These are phyloP conservation scores for Picochlorum sp. DNA, from an alignment of 139 green algal genomes.

Conservation along the genomic window DNA sequence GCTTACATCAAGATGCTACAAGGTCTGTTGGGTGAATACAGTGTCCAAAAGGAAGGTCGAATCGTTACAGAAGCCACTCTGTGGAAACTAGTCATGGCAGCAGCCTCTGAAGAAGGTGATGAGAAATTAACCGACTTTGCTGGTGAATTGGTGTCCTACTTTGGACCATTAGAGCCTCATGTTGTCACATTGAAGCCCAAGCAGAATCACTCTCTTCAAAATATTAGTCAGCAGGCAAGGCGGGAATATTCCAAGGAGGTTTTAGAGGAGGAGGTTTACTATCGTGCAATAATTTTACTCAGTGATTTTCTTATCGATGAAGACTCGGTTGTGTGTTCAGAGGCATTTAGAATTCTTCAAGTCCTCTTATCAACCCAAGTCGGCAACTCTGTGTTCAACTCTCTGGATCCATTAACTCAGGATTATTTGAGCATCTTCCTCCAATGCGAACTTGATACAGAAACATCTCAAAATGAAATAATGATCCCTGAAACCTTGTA, in stretches of 20 bases:
- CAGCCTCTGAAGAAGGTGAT: slow-evolving; percentile 11
- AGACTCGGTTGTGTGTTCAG: slow-evolving; percentile 25
- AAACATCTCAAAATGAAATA: too few relatives aligned
- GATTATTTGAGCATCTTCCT: too few relatives aligned
- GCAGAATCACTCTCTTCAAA: slow-evolving; percentile 2
- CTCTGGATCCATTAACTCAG: too few relatives aligned
- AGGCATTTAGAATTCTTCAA: slow-evolving; percentile 27
- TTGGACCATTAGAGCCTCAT: slow-evolving; percentile 34
- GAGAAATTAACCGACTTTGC: slow-evolving; percentile 28
- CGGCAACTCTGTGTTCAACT: not conserved
- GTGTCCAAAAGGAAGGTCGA: too few relatives aligned
- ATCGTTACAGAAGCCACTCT: slow-evolving; percentile 6
- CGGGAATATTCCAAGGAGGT: not conserved
- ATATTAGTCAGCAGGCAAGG: not conserved
- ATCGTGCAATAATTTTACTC: slow-evolving; percentile 25
- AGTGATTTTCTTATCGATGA: slow-evolving; percentile 33
- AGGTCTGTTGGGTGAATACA: too few relatives aligned
- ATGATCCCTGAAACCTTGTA: too few relatives aligned
- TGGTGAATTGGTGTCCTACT: slow-evolving; percentile 40
- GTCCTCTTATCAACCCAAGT: slow-evolving; percentile 14
- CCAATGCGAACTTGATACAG: too few relatives aligned
- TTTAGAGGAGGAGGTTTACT: slow-evolving; percentile 11
- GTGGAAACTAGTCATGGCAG: slow-evolving; percentile 33
- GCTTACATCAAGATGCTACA: too few relatives aligned
- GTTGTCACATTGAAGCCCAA: slow-evolving; percentile 37